These are phyloP conservation scores for Exidia glandulosa DNA, from an alignment of 768 basidiomycete species.

Conservation along the genomic window DNA sequence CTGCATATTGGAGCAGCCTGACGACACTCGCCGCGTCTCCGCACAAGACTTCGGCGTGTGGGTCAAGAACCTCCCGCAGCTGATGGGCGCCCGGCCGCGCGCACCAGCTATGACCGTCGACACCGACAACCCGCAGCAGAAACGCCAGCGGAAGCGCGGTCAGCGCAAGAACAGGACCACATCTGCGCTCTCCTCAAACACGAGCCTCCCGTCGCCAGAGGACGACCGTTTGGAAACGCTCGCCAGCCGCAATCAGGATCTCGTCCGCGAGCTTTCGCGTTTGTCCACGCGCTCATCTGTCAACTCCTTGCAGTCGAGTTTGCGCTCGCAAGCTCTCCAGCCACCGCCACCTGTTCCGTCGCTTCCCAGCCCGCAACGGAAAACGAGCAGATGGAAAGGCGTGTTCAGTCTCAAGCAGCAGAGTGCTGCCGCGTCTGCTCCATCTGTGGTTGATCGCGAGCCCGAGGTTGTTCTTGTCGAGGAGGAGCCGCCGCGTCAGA, in stretches of 20 bases:
- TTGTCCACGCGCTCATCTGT: neutral
- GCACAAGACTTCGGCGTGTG: slow-evolving; percentile 82
- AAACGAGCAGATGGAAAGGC: neutral
- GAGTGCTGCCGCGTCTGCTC: neutral
- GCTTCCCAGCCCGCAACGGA: neutral
- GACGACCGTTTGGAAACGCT: neutral
- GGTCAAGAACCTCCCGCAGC: slow-evolving; percentile 69
- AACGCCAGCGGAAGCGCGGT: slow-evolving; percentile 67
- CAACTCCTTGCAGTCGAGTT: neutral
- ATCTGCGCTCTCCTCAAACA: slow-evolving; percentile 12
- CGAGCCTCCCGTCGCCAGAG: neutral
- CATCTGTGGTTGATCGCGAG: neutral
- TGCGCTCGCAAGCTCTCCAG: neutral
- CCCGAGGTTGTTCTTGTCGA: slow-evolving; percentile 3
- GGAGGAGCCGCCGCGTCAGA: slow-evolving; percentile 15
- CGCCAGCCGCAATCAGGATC: neutral
- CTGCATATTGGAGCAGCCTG: slow-evolving; percentile 57
- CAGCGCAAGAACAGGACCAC: slow-evolving; percentile 70
- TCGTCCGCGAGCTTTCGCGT: slow-evolving; percentile 3
- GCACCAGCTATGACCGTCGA: neutral
- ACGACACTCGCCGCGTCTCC: slow-evolving; percentile 54
- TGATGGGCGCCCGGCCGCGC: slow-evolving; percentile 31
- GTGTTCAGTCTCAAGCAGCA: neutral
- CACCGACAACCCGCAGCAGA: slow-evolving; percentile 22
- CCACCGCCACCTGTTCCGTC: neutral